Evolutionary conservation across 2,329 filamentous ascomycete genomes (phyloP).

Genomic region (Aspergillus fischeri): DNA sequence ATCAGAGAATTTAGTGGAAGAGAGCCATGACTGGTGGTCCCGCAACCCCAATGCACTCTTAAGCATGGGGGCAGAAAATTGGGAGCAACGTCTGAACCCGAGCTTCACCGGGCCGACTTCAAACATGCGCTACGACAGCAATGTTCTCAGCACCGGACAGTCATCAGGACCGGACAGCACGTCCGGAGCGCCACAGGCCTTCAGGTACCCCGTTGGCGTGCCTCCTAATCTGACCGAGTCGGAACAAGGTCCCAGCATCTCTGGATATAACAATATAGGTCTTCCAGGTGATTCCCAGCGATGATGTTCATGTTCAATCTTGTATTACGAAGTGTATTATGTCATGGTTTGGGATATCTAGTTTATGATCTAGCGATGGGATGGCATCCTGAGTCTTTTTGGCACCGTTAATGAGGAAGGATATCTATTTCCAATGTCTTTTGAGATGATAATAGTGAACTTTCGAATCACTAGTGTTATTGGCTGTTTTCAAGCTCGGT

Average conservation of each 20-base stretch:
- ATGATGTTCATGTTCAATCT: conserved; percentile 1
- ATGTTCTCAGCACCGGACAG: conserved; percentile 6
- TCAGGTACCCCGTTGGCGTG: conserved; percentile 3
- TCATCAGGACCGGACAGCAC: conserved; percentile 6
- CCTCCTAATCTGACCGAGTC: conserved; percentile 4
- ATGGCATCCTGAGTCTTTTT: background rate
- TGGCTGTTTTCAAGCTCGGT: too few relatives aligned
- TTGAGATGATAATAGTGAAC: too few relatives aligned
- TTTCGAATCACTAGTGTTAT: too few relatives aligned
- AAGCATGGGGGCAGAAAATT: conserved; percentile 60
- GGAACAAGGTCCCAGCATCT: conserved; percentile 2
- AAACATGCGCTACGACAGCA: conserved; percentile 10
- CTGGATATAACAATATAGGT: conserved; percentile 8
- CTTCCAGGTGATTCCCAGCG: conserved; percentile 11
- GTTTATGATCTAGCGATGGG: background rate
- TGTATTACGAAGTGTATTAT: background rate
- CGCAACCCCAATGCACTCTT: conserved; percentile 56
- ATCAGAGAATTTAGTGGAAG: conserved; percentile 57
- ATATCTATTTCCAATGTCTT: too few relatives aligned
- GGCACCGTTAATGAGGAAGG: background rate
- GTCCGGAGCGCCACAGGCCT: conserved; percentile 5
- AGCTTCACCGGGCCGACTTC: conserved; percentile 12
- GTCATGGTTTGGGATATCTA: background rate
- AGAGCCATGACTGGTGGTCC: conserved; percentile 63
- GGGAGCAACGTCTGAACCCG: conserved; percentile 38